Evolutionary conservation across 768 basidiomycete genomes (phyloP).

Genomic region (Boletus coccyginus): DNA sequence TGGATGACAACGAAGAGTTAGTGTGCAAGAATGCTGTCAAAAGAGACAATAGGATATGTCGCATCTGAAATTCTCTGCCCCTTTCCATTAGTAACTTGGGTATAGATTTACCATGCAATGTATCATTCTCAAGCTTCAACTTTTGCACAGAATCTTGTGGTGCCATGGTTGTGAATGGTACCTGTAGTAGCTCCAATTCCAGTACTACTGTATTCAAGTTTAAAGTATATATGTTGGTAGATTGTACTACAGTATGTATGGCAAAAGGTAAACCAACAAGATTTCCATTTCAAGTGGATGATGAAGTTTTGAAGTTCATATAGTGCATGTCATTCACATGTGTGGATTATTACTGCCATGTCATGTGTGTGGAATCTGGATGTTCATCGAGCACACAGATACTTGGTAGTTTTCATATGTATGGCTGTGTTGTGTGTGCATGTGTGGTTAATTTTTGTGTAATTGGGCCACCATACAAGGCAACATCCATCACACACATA

Average conservation of each 20-base stretch:
- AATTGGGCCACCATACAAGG: too few species aligned
- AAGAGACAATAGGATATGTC: constrained; percentile 74
- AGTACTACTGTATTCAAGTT: constrained; percentile 23
- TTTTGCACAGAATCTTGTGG: constrained; percentile 63
- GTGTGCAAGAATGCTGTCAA: constrained; percentile 91
- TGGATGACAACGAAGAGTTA: constrained; percentile 96
- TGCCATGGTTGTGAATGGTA: constrained; percentile 62
- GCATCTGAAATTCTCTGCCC: neutral
- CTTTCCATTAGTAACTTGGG: constrained; percentile 3
- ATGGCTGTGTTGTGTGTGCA: too few species aligned
- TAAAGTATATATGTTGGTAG: too few species aligned
- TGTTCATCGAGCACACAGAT: too few species aligned
- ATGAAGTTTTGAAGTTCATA: too few species aligned
- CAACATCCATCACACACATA: neutral
- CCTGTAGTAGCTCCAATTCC: constrained; percentile 57
- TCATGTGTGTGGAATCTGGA: too few species aligned
- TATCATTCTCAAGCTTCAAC: constrained; percentile 81
- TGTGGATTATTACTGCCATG: too few species aligned
- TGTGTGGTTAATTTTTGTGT: too few species aligned
- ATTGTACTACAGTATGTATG: constrained; percentile 8
- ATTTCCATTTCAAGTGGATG: too few species aligned
- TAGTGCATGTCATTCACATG: too few species aligned
- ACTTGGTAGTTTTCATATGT: too few species aligned
- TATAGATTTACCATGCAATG: constrained; percentile 89
- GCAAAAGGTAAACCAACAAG: too few species aligned